Evolutionary conservation across 2,329 filamentous ascomycete genomes (phyloP).

Genomic region (Pseudocercospora eumusae): DNA sequence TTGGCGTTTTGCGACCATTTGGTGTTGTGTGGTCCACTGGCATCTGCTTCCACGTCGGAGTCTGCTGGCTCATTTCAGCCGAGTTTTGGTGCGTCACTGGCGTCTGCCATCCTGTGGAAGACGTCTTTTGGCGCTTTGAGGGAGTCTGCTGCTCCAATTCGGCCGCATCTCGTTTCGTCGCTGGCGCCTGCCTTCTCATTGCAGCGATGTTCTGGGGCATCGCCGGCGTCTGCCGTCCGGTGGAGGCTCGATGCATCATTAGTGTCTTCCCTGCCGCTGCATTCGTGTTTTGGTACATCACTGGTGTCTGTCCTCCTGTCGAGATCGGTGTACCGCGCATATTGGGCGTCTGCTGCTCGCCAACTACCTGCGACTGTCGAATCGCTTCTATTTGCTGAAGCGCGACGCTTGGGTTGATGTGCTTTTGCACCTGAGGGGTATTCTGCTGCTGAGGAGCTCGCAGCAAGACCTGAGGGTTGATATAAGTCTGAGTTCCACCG

Average conservation of each 20-base stretch:
- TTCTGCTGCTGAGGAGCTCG: background rate
- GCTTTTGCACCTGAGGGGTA: background rate
- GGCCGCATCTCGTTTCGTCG: background rate
- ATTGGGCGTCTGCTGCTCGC: background rate
- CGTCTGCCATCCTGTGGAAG: background rate
- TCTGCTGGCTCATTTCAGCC: too few relatives aligned
- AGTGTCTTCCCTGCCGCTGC: too few relatives aligned
- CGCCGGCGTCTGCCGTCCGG: too few relatives aligned
- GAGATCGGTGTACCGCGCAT: too few relatives aligned
- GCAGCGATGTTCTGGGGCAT: too few relatives aligned
- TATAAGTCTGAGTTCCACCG: background rate
- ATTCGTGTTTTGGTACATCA: too few relatives aligned
- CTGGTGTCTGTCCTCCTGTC: too few relatives aligned
- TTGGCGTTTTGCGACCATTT: too few relatives aligned
- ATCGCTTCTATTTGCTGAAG: background rate
- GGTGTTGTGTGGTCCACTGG: too few relatives aligned
- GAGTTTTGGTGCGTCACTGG: background rate
- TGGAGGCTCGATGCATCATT: too few relatives aligned
- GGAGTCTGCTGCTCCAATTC: background rate
- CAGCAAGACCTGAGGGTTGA: background rate
- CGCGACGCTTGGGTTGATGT: background rate
- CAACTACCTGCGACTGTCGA: background rate
- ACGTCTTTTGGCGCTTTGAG: background rate
- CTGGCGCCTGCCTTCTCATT: background rate
- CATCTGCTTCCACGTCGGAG: too few relatives aligned